A percentile compares a stretch with the other conserved stretches of the same genome.
Evolutionary conservation across 106 monocot genomes (phyloP).

Genomic region (Dendrobium huoshanense): DNA sequence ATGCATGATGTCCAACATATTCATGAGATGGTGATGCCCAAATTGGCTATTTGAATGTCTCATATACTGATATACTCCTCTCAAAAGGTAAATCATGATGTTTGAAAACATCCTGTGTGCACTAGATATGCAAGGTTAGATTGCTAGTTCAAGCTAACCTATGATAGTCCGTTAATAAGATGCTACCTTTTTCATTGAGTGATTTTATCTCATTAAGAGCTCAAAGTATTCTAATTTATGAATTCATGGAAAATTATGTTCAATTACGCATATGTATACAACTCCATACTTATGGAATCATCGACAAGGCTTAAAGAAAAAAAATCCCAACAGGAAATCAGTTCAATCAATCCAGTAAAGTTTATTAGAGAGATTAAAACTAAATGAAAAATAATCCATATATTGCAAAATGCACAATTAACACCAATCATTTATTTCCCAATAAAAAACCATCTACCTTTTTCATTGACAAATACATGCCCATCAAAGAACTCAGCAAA

Average conservation of each 20-base stretch:
- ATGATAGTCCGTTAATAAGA: neutral
- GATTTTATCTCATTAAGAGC: neutral
- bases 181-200: neutral
- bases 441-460: conserved; percentile 26
- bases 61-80: neutral
- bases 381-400: neutral
- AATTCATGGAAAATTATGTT: neutral
- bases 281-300: neutral
- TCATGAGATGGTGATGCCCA: neutral
- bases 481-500: conserved; percentile 95
- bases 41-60: neutral
- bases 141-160: neutral
- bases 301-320: neutral
- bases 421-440: neutral
- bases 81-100: too few relatives aligned
- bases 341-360: neutral
- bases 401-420: neutral
- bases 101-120: too few relatives aligned
- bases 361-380: neutral
- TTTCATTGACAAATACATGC: conserved; percentile 88
- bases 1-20: neutral
- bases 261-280: neutral
- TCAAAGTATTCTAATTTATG: neutral
- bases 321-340: neutral
- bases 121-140: neutral